Conservation (phyloP, 768 basidiomycete genomes). For the Leccinum obscurum region DNA sequence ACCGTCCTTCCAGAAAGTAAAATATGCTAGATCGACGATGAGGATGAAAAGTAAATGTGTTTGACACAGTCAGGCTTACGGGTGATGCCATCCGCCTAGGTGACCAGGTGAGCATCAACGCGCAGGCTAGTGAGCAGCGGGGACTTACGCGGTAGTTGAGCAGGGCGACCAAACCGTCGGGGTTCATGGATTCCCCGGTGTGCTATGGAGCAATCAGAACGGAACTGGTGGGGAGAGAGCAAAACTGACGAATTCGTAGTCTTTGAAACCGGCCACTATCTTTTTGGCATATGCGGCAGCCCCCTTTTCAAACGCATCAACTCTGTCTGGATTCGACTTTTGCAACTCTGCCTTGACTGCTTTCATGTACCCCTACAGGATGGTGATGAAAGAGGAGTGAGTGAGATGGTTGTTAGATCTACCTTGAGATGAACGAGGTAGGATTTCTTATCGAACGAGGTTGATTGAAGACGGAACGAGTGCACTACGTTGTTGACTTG, state of each 20-base stretch:
- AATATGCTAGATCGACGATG: conserved; percentile 57
- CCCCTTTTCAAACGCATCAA: conserved; percentile 77
- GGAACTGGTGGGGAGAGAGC: too few relatives aligned
- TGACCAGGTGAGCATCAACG: conserved; percentile 13
- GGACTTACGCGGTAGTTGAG: conserved; percentile 85
- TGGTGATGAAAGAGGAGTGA: background rate
- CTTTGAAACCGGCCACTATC: conserved; percentile 84
- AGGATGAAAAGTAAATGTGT: background rate
- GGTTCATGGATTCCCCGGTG: conserved; percentile 71
- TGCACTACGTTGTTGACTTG: conserved; percentile 88
- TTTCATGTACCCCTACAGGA: conserved; percentile 87
- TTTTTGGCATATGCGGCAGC: conserved; percentile 84
- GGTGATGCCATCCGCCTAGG: conserved; percentile 74
- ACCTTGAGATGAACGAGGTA: conserved; percentile 83
- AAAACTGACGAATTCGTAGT: conserved; percentile 83
- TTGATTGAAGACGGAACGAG: conserved; percentile 86
- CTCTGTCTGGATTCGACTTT: conserved; percentile 54
- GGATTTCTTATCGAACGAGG: conserved; percentile 88
- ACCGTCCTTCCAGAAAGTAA: conserved; percentile 97
- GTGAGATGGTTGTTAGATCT: background rate
- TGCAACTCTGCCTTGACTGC: conserved; percentile 67
- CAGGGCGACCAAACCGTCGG: conserved; percentile 92
- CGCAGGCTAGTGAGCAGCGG: background rate
- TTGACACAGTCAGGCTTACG: conserved; percentile 49
- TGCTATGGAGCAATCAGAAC: conserved; percentile 44